These are phyloP conservation scores for Emmonsiellopsis sp. DNA, from an alignment of 2,329 filamentous ascomycete species.

Conservation along the genomic window DNA sequence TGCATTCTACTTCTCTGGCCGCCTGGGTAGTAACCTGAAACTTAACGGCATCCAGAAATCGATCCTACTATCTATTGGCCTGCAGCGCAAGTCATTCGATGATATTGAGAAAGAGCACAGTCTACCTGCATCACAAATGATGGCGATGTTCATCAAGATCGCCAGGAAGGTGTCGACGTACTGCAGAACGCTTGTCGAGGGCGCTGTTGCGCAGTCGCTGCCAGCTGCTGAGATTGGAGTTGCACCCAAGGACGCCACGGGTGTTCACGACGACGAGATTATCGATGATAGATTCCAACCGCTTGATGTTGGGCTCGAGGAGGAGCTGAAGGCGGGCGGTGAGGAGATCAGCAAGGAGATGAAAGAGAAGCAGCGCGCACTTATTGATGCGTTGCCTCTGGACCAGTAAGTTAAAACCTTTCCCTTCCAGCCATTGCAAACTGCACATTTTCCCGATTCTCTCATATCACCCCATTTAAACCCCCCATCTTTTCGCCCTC, in stretches of 20 bases:
- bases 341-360: conserved; percentile 64
- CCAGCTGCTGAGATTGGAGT: conserved; percentile 43
- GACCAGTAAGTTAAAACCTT: conserved; percentile 57
- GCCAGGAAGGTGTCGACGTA: conserved; percentile 75
- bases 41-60: conserved; percentile 77
- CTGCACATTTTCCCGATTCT: not conserved
- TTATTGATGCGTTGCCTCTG: conserved; percentile 84
- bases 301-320: conserved; percentile 61
- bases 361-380: conserved; percentile 69
- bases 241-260: conserved; percentile 37
- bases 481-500: not conserved
- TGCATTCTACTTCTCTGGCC: conserved; percentile 73
- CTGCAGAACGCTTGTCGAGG: conserved; percentile 66
- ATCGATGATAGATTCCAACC: conserved; percentile 60
- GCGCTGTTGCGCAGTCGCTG: conserved; percentile 60
- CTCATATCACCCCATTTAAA: not conserved
- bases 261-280: conserved; percentile 60
- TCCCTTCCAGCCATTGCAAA: not conserved
- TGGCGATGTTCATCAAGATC: conserved; percentile 97
- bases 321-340: conserved; percentile 77
- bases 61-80: conserved; percentile 79
- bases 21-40: conserved; percentile 57
- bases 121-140: conserved; percentile 65
- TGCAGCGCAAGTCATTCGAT: conserved; percentile 84
- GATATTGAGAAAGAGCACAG: conserved; percentile 68